Evolutionary conservation across 768 basidiomycete genomes (phyloP).

Genomic region (Boletus vermiculosoides): DNA sequence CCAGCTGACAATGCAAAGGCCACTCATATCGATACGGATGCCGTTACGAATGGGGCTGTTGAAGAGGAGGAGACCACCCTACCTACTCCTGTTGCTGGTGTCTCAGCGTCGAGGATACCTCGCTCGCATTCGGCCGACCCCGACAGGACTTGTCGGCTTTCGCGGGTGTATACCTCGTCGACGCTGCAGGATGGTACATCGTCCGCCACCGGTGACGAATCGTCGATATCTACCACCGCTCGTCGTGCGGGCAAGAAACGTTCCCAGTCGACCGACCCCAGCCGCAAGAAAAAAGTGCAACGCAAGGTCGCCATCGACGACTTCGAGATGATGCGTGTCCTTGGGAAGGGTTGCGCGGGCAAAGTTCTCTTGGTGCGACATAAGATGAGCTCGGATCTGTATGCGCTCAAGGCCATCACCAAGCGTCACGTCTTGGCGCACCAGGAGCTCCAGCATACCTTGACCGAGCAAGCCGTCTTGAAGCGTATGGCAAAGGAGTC

Average conservation of each 20-base stretch:
- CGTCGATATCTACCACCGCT: constrained; percentile 61
- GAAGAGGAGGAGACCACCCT: constrained; percentile 32
- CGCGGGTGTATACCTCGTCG: constrained; percentile 58
- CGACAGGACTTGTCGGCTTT: constrained; percentile 55
- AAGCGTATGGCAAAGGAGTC: constrained; percentile 90
- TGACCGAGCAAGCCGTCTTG: constrained; percentile 94
- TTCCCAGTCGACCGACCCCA: constrained; percentile 47
- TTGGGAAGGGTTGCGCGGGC: constrained; percentile 97
- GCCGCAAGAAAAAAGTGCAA: constrained; percentile 49
- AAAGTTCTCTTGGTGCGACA: constrained; percentile 92
- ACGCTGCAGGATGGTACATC: constrained; percentile 50
- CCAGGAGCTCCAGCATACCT: constrained; percentile 93
- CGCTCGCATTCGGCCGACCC: constrained; percentile 85
- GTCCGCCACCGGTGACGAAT: constrained; percentile 68
- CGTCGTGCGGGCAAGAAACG: constrained; percentile 54
- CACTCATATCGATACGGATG: constrained; percentile 22
- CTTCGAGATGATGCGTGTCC: constrained; percentile 95
- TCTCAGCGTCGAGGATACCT: constrained; percentile 48
- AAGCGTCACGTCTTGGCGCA: constrained; percentile 96
- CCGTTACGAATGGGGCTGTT: constrained; percentile 18
- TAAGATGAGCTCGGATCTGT: constrained; percentile 66
- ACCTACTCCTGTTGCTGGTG: constrained; percentile 40
- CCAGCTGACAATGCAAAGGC: constrained; percentile 9
- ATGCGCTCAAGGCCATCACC: constrained; percentile 96
- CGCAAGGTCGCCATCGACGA: constrained; percentile 82